These are phyloP conservation scores for Pythium scleroteichum DNA, from an alignment of 352 stramenopile species.

Conservation along the genomic window DNA sequence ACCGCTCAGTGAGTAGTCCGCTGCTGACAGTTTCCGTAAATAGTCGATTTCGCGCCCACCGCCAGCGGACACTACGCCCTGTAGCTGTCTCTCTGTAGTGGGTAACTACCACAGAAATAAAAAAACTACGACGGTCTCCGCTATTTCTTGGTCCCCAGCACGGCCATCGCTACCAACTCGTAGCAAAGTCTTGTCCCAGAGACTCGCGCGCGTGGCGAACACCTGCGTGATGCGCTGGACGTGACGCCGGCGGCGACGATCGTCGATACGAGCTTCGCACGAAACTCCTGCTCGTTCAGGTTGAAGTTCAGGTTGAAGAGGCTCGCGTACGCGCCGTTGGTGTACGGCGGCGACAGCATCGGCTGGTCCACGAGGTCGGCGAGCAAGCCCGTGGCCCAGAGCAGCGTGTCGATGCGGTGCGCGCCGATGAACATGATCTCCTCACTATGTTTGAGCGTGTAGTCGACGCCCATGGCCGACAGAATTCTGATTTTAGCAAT, in stretches of 20 bases:
- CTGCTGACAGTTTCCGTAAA: no score
- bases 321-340: background rate
- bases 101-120: no score
- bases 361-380: background rate
- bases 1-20: no score
- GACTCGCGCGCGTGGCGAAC: conserved; percentile 15
- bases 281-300: background rate
- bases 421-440: background rate
- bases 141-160: conserved; percentile 7
- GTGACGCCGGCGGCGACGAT: conserved; percentile 13
- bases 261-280: background rate
- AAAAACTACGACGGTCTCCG: no score
- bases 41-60: no score
- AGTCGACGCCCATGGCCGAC: no score
- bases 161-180: conserved; percentile 13
- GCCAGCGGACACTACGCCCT: no score
- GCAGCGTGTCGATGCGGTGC: background rate
- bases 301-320: background rate
- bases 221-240: conserved; percentile 5
- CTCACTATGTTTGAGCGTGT: background rate
- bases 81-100: no score
- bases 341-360: background rate
- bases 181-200: conserved; percentile 30
- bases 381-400: conserved; percentile 1
- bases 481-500: no score